Evolutionary conservation across 1,284 basidiomycete genomes (phyloP), one percentile per base, ranked within the genome.

Genomic region (Ustilago nuda): DNA sequence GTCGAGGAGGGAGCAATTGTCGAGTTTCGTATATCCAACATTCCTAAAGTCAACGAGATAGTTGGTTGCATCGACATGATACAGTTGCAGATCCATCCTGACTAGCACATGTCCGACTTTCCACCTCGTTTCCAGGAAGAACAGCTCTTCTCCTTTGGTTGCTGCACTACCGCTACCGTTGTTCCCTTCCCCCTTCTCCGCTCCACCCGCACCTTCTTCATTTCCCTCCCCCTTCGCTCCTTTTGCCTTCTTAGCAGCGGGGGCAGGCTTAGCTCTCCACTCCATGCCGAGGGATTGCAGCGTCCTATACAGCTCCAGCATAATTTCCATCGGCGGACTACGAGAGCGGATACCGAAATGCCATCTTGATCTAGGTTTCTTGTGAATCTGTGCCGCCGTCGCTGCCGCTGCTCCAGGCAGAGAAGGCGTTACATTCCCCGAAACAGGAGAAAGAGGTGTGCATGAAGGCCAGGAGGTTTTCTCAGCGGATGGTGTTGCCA

Each of bases 31-130:
- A 70, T 95, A 94, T 81, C 94, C 94, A 84, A 98, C 93, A 88
- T 98, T 96, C 81, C 97, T 91, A 87, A 99, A 99, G 85, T 99
- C 96, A 72, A 99, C 97, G 36, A 99, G 90, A 87, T 98, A 99
- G 87, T 98, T 98, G 85, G 92, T 91, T 39, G 92, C 91, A 86
- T 99, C 96, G 32, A 98, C 94, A 88, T 93, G 92, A 86, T 98
- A 99, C 51, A 98, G 89, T 82, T 98, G 95, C 2, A 99, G 89
- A 87, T 98, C 97, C 95, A 98, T 98, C 32, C 96, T 89, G 9
- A 84, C 68, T 8, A 81, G 64, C 23, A 81, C 69, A 19, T 68
- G 55, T 1, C 93, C 91, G 55, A 95, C 92, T 70, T 94, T 88
- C 46, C 94, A 94, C 55, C 96, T 88, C 15, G 95, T 96, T 88